phyloP scores from a whole-genome alignment of 345 rosid species.

The Eucalyptus polyanthemos region DNA sequence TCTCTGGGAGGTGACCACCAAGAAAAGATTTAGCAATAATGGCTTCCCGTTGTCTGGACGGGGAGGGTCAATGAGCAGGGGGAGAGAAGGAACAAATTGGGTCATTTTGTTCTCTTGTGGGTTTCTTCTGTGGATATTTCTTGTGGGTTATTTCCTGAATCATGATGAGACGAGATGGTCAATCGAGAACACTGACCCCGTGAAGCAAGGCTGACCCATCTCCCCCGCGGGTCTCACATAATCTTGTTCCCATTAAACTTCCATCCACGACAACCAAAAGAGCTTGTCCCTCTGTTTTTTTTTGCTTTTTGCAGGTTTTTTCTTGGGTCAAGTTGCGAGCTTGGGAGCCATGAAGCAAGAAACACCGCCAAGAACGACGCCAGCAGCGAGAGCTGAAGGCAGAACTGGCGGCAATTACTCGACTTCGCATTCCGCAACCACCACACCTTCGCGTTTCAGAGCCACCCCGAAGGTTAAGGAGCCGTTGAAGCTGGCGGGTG shows the following conservation, averaged over 20 bases:
- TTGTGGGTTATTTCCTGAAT: neutral
- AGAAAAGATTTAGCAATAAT: neutral
- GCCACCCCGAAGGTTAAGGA: constrained; percentile 24
- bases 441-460: constrained; percentile 29
- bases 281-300: neutral
- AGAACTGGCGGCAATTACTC: neutral
- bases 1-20: neutral
- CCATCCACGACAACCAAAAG: neutral
- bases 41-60: neutral
- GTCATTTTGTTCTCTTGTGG: neutral
- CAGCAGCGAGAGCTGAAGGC: neutral
- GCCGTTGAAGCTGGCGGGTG: constrained; percentile 6
- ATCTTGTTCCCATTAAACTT: neutral
- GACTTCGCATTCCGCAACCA: neutral
- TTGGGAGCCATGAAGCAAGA: constrained; percentile 9
- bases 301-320: neutral
- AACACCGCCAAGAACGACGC: neutral
- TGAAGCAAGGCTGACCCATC: neutral
- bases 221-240: neutral
- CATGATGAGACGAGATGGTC: neutral
- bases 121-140: neutral
- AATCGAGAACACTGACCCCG: neutral
- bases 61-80: neutral
- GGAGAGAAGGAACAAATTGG: neutral
- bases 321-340: neutral